Conservation (phyloP, 306 rosid genomes). For the Rosa persica region DNA sequence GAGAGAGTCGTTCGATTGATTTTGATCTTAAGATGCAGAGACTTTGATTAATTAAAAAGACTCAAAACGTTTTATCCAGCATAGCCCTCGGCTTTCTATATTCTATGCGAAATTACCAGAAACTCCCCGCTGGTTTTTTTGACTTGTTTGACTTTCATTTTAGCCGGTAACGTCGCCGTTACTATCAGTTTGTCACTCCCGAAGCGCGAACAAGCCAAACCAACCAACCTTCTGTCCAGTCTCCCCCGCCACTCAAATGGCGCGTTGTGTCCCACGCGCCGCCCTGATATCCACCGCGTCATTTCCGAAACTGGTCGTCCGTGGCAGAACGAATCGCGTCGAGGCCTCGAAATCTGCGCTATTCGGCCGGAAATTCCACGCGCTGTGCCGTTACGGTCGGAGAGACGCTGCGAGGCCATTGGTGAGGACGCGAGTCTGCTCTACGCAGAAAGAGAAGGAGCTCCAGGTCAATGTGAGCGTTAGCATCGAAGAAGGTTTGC, state of each 20-base stretch:
- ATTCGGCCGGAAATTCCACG: constrained; percentile 37
- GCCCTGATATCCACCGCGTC: constrained; percentile 21
- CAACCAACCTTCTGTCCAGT: constrained; percentile 3
- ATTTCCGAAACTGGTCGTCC: constrained; percentile 16
- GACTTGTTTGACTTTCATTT: background rate
- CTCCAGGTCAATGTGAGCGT: constrained; percentile 61
- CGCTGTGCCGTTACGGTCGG: constrained; percentile 25
- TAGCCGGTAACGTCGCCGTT: background rate
- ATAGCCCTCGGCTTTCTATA: background rate
- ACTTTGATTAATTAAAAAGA: background rate
- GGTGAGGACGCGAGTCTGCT: constrained; percentile 19
- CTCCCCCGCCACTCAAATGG: constrained; percentile 46
- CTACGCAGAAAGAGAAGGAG: constrained; percentile 54
- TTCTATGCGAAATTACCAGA: background rate
- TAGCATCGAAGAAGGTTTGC: constrained; percentile 71
- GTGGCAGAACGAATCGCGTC: background rate
- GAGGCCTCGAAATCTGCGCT: constrained; percentile 25
- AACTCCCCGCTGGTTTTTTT: background rate
- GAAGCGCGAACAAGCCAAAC: background rate
- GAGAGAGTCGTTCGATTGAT: too few relatives aligned
- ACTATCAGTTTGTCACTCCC: background rate
- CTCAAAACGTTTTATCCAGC: constrained; percentile 16
- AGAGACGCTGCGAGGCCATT: constrained; percentile 16
- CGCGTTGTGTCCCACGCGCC: constrained; percentile 45
- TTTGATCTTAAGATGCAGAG: background rate